Evolutionary conservation across 305 asterid species (phyloP).

Genomic region (Coffea humblotiana): DNA sequence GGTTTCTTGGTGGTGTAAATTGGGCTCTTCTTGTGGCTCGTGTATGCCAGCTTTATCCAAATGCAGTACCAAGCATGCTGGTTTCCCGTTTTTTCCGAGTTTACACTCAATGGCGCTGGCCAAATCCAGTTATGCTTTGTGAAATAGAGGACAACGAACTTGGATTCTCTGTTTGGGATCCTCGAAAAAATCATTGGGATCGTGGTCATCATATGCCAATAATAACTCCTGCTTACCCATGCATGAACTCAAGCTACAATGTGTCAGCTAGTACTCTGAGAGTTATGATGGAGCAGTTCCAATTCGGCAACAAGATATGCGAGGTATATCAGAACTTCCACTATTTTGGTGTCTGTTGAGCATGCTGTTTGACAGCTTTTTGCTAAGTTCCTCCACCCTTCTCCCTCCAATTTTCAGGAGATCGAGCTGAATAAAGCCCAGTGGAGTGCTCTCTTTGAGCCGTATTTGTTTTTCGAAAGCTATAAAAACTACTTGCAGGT

Average conservation of each 20-base stretch:
- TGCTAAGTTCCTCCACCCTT: not conserved
- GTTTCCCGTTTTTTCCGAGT: constrained; percentile 94
- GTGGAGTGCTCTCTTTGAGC: constrained; percentile 81
- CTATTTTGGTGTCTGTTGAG: constrained; percentile 20
- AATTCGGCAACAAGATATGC: constrained; percentile 66
- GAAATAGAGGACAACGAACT: constrained; percentile 77
- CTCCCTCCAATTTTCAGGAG: constrained; percentile 52
- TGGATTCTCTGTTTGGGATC: constrained; percentile 97
- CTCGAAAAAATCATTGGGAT: constrained; percentile 86
- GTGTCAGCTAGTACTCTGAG: constrained; percentile 93
- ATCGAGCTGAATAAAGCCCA: constrained; percentile 75
- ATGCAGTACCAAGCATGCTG: constrained; percentile 92
- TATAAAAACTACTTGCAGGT: constrained; percentile 91
- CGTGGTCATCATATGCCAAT: constrained; percentile 88
- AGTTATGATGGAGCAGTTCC: constrained; percentile 87
- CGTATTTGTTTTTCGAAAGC: constrained; percentile 78
- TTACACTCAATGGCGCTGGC: constrained; percentile 97
- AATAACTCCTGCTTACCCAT: constrained; percentile 97
- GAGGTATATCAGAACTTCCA: constrained; percentile 50
- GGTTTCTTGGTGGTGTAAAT: constrained; percentile 98
- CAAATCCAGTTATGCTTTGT: constrained; percentile 93
- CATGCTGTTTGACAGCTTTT: constrained; percentile 6
- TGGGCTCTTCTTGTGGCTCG: constrained; percentile 99
- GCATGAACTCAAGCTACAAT: constrained; percentile 99
- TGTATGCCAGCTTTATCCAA: constrained; percentile 87